These are phyloP conservation scores for Globisporangium irregulare DNA, from an alignment of 352 stramenopile species.

Conservation along the genomic window DNA sequence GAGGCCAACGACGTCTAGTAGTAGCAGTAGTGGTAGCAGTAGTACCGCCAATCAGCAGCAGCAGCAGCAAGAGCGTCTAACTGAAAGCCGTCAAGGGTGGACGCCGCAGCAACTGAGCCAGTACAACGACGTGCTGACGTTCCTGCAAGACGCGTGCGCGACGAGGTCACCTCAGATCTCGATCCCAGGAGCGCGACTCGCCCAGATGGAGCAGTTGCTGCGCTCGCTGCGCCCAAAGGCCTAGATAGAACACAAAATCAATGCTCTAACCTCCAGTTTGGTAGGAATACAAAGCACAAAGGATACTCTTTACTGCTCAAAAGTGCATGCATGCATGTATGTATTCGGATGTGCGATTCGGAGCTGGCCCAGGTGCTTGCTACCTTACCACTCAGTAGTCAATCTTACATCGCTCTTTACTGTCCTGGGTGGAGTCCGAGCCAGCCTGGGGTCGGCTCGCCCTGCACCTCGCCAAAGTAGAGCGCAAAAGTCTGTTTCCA, in stretches of 20 bases:
- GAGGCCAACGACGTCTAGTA: not conserved
- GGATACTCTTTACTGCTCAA: not conserved
- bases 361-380: not conserved
- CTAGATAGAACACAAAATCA: conserved; percentile 9
- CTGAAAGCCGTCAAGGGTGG: conserved; percentile 19
- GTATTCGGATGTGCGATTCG: not conserved
- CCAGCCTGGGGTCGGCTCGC: conserved; percentile 32
- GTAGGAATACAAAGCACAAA: not conserved
- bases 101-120: conserved; percentile 38
- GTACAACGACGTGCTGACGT: conserved; percentile 40
- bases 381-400: not conserved
- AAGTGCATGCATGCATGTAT: too few species aligned
- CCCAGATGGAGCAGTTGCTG: conserved; percentile 47
- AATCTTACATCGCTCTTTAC: conserved; percentile 17
- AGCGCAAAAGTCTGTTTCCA: conserved; percentile 41
- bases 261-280: not conserved
- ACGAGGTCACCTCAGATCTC: conserved; percentile 25
- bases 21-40: not conserved
- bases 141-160: conserved; percentile 33
- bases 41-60: not conserved
- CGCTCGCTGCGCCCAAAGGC: conserved; percentile 31
- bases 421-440: conserved; percentile 38
- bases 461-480: conserved; percentile 56
- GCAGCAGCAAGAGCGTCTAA: not conserved
- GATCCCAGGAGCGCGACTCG: conserved; percentile 31